A percentile compares a stretch with the other conserved stretches of the same genome.
phyloP scores from a whole-genome alignment of 2,329 filamentous ascomycete species.

The Ophiostoma sp. region DNA sequence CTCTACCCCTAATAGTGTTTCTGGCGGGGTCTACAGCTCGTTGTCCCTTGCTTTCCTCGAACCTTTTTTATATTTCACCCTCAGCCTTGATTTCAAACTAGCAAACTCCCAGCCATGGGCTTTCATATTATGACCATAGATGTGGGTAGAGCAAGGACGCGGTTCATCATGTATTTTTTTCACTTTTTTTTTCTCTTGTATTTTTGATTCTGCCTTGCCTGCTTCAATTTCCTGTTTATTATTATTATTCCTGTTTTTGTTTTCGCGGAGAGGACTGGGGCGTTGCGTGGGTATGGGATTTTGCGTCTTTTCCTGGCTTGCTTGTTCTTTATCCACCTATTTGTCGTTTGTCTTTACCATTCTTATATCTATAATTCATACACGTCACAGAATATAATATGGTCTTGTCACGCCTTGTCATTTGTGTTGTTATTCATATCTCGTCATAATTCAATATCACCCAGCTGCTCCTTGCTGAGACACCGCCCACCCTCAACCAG shows the following conservation, averaged over 20 bases:
- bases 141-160: neutral
- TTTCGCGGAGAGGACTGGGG: neutral
- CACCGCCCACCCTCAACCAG: slow-evolving; percentile 27
- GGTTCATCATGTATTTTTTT: neutral
- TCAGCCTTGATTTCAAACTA: neutral
- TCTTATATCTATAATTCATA: neutral
- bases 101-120: neutral
- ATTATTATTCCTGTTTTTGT: neutral
- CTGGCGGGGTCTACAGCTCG: neutral
- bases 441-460: neutral
- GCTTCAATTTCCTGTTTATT: neutral
- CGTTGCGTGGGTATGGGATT: neutral
- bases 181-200: neutral
- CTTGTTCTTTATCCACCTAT: neutral
- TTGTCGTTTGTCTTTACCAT: neutral
- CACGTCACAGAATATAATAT: slow-evolving; percentile 5
- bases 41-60: neutral
- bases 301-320: neutral
- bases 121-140: slow-evolving; percentile 7
- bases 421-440: neutral
- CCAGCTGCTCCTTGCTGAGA: slow-evolving; percentile 21
- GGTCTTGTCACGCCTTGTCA: neutral
- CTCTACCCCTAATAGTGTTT: slow-evolving; percentile 6
- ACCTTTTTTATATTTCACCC: neutral
- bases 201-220: neutral